Evolutionary conservation across 2,329 filamentous ascomycete genomes (phyloP).

Genomic region (Ophiostoma perfectum): DNA sequence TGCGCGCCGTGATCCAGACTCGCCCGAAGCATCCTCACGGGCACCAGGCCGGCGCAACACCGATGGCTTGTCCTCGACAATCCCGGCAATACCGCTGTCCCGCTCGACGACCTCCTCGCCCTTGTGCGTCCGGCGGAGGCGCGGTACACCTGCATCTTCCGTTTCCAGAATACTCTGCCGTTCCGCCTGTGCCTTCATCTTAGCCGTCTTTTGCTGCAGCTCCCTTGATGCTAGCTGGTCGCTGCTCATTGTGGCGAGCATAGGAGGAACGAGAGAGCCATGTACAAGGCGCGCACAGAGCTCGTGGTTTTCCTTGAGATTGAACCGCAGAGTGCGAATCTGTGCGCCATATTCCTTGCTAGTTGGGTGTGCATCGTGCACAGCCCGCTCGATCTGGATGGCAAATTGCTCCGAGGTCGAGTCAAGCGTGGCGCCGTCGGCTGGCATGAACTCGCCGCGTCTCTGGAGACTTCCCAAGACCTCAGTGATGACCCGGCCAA

Average conservation of each 20-base stretch:
- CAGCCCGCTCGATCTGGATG: conserved; percentile 72
- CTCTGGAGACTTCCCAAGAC: conserved; percentile 64
- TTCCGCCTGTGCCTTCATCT: conserved; percentile 71
- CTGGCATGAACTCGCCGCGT: conserved; percentile 56
- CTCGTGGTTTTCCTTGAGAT: conserved; percentile 81
- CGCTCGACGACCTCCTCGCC: conserved; percentile 86
- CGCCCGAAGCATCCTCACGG: background rate
- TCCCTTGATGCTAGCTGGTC: conserved; percentile 92
- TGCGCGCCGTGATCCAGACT: conserved; percentile 12
- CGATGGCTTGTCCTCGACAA: conserved; percentile 37
- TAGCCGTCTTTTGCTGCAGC: conserved; percentile 68
- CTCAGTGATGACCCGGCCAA: conserved; percentile 64
- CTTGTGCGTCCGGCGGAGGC: conserved; percentile 86
- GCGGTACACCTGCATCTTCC: conserved; percentile 63
- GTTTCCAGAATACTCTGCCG: conserved; percentile 81
- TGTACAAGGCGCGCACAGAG: conserved; percentile 71
- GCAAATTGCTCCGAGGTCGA: conserved; percentile 64
- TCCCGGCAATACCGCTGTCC: conserved; percentile 46
- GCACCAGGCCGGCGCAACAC: background rate
- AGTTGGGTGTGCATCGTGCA: conserved; percentile 51
- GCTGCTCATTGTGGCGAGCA: conserved; percentile 78
- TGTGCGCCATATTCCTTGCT: conserved; percentile 54
- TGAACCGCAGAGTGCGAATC: conserved; percentile 72
- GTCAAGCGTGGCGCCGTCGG: conserved; percentile 58
- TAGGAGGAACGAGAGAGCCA: conserved; percentile 64